A percentile compares a stretch with the other conserved stretches of the same genome.
Evolutionary conservation across 805 yeast genomes (phyloP).

Genomic region (Hanseniaspora lachancei): DNA sequence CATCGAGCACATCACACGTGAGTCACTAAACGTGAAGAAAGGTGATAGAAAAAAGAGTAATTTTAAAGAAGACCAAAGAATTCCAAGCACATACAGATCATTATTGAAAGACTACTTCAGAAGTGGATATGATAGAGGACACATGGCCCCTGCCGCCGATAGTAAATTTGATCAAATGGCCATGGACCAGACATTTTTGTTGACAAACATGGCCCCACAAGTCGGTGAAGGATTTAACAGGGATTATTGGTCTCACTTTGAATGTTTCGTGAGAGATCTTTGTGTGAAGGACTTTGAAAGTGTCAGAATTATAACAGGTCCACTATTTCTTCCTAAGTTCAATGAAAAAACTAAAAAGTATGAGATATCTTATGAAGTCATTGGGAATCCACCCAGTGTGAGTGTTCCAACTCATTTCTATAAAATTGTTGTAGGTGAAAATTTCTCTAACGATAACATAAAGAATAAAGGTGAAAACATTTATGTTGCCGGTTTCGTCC

Average conservation of each 20-base stretch:
- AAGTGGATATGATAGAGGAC: conserved; percentile 93
- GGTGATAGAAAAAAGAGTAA: conserved; percentile 71
- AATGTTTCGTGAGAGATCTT: conserved; percentile 70
- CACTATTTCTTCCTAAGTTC: conserved; percentile 70
- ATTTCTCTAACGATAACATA: conserved; percentile 21
- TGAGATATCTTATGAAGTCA: conserved; percentile 76
- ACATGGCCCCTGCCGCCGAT: conserved; percentile 95
- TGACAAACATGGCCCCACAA: conserved; percentile 91
- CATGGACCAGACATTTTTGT: conserved; percentile 85
- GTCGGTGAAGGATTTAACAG: conserved; percentile 96
- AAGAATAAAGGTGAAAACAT: conserved; percentile 25
- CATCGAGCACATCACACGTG: conserved; percentile 73
- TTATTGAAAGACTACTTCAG: conserved; percentile 76
- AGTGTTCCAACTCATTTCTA: conserved; percentile 98
- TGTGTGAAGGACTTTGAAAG: conserved; percentile 49
- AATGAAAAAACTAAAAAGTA: conserved; percentile 68
- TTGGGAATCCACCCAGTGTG: conserved; percentile 89
- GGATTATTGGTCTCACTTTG: conserved; percentile 96
- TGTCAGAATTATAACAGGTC: conserved; percentile 87
- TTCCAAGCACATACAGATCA: conserved; percentile 69
- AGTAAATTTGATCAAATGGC: conserved; percentile 83
- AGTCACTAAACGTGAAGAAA: conserved; percentile 39
- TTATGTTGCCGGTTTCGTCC: conserved; percentile 81
- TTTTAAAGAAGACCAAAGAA: conserved; percentile 73
- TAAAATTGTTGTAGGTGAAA: conserved; percentile 79